Percentiles rank a stretch among this genome's conserved stretches.
Evolutionary conservation across 495 filamentous ascomycete species (phyloP).

Genomic region (Beverwykella pulmonaria): DNA sequence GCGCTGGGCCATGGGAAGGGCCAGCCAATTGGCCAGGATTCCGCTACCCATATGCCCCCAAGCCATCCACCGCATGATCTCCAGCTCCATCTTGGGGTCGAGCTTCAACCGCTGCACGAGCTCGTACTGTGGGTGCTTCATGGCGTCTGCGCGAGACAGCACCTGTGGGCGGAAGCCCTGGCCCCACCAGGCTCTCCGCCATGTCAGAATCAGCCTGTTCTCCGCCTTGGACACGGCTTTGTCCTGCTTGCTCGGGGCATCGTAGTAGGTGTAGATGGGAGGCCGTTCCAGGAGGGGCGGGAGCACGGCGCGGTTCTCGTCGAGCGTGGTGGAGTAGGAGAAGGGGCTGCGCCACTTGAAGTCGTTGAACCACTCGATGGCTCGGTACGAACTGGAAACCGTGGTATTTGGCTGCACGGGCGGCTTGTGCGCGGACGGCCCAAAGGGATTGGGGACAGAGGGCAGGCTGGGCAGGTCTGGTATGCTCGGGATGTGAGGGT

Average conservation of each 20-base stretch:
- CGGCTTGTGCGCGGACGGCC: conserved; percentile 72
- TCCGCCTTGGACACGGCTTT: conserved; percentile 67
- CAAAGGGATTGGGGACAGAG: conserved; percentile 53
- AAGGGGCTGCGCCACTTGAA: conserved; percentile 91
- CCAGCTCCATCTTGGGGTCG: conserved; percentile 55
- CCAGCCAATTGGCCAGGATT: conserved; percentile 73
- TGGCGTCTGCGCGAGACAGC: conserved; percentile 77
- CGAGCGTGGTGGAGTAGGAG: conserved; percentile 79
- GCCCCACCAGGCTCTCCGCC: conserved; percentile 93
- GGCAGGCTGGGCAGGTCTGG: conserved; percentile 15
- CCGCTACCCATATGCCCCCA: conserved; percentile 94
- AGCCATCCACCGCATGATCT: conserved; percentile 83
- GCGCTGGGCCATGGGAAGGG: conserved; percentile 82
- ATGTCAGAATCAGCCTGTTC: conserved; percentile 76
- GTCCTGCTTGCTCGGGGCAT: conserved; percentile 65
- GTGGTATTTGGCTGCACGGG: conserved; percentile 71
- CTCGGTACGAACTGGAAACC: conserved; percentile 54
- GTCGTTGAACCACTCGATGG: conserved; percentile 81
- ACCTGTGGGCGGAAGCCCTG: conserved; percentile 87
- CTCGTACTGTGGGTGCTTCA: conserved; percentile 79
- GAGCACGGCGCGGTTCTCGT: conserved; percentile 84
- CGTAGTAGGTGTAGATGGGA: conserved; percentile 92
- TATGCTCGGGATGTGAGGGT: conserved; percentile 44
- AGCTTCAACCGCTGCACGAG: conserved; percentile 62
- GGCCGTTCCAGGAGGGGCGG: conserved; percentile 73